Conservation (phyloP, 352 stramenopile genomes). For the Hyaloperonospora arabidopsidis region DNA sequence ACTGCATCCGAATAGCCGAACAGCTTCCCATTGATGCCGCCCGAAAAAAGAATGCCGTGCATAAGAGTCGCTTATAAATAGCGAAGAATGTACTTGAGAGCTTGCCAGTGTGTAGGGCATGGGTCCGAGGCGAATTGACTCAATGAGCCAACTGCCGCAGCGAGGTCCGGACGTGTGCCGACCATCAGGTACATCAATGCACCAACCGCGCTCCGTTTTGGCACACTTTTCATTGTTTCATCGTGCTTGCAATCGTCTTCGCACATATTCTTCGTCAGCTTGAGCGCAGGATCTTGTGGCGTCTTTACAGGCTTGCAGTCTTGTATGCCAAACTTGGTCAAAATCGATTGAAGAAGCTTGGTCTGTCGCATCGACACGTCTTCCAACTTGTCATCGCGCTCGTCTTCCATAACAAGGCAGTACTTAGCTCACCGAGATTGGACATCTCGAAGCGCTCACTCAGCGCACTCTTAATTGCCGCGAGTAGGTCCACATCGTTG, state of each 20-base stretch:
- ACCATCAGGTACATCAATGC: slow-evolving; percentile 18
- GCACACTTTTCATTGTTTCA: slow-evolving; percentile 12
- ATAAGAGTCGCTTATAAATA: not conserved
- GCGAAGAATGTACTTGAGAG: not conserved
- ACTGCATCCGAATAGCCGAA: not conserved
- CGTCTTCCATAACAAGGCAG: not conserved
- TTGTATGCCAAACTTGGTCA: not conserved
- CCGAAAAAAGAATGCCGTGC: not conserved
- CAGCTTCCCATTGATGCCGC: not conserved
- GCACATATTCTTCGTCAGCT: not conserved
- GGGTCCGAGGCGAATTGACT: not conserved
- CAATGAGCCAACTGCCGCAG: not conserved
- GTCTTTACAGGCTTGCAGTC: not conserved
- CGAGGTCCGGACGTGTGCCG: slow-evolving; percentile 11
- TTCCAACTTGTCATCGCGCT: not conserved
- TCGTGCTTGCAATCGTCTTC: not conserved
- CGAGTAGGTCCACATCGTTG: slow-evolving; percentile 1
- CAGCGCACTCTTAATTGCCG: not conserved
- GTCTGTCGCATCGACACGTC: not conserved
- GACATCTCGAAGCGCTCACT: not conserved
- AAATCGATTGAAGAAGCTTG: not conserved
- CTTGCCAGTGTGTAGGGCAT: not conserved
- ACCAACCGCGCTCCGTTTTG: slow-evolving; percentile 13
- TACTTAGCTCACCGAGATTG: not conserved
- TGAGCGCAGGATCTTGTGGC: not conserved